These are phyloP conservation scores for Capronia coronata DNA, from an alignment of 2,329 filamentous ascomycete genomes.

Conservation along the genomic window DNA sequence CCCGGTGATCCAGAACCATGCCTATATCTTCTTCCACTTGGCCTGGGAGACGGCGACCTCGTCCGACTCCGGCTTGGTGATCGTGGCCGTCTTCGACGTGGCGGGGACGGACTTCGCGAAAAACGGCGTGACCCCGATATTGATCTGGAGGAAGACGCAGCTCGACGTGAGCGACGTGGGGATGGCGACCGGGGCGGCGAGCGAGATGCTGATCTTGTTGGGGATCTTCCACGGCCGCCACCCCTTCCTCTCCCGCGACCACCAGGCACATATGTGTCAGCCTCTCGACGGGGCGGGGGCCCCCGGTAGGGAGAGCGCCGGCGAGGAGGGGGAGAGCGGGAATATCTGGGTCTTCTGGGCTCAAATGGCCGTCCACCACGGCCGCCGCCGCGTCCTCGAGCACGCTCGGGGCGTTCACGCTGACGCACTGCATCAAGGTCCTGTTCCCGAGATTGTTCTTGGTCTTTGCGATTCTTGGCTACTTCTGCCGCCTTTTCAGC, in stretches of 20 bases:
- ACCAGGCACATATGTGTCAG: slow-evolving; percentile 54
- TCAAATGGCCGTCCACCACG: slow-evolving; percentile 41
- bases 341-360: slow-evolving; percentile 44
- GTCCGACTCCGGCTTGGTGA: slow-evolving; percentile 16
- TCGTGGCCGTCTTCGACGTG: slow-evolving; percentile 15
- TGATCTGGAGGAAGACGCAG: slow-evolving; percentile 8
- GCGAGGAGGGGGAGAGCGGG: slow-evolving; percentile 48
- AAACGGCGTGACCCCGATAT: slow-evolving; percentile 19
- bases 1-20: slow-evolving; percentile 36
- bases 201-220: slow-evolving; percentile 33
- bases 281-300: slow-evolving; percentile 44
- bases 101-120: slow-evolving; percentile 31
- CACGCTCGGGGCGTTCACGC: slow-evolving; percentile 35
- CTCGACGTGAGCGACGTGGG: slow-evolving; percentile 30
- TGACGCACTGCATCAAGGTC: slow-evolving; percentile 63
- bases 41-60: slow-evolving; percentile 20
- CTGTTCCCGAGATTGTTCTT: slow-evolving; percentile 54
- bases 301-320: slow-evolving; percentile 43
- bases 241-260: slow-evolving; percentile 31
- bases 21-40: slow-evolving; percentile 33
- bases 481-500: slow-evolving; percentile 43
- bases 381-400: slow-evolving; percentile 34
- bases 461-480: slow-evolving; percentile 43
- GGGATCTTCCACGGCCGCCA: slow-evolving; percentile 36
- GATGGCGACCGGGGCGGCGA: slow-evolving; percentile 34